phyloP scores from a whole-genome alignment of 108 stramenopile species.

The Nannochloropsis gaditana region DNA sequence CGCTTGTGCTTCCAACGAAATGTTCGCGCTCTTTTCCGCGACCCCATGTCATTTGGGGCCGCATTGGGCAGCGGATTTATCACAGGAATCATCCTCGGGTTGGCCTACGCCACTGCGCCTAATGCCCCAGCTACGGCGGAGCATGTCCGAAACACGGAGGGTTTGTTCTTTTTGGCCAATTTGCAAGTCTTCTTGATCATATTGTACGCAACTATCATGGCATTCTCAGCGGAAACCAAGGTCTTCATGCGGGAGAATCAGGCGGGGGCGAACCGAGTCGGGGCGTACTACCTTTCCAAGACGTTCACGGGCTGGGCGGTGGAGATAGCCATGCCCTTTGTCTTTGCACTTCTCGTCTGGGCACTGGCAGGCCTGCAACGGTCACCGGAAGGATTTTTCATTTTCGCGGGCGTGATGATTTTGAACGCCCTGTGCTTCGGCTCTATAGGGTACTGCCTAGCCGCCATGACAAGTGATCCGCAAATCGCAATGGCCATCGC shows the following conservation, averaged over 20 bases:
- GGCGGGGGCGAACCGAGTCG: neutral
- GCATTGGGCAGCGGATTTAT: neutral
- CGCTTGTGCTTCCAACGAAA: neutral
- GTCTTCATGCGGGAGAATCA: constrained; percentile 15
- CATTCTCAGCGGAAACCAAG: neutral
- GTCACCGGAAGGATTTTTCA: neutral
- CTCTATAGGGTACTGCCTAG: constrained; percentile 16
- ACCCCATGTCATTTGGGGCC: constrained; percentile 3
- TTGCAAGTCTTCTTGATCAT: neutral
- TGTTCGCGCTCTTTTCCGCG: constrained; percentile 6
- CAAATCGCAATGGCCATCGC: neutral
- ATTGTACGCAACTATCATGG: neutral
- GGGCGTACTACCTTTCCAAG: neutral
- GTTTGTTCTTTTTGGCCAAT: constrained; percentile 12
- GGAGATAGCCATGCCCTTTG: constrained; percentile 10
- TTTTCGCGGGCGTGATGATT: neutral
- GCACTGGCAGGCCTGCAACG: neutral
- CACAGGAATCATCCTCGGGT: neutral
- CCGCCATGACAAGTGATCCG: neutral
- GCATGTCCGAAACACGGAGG: neutral
- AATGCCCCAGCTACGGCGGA: neutral
- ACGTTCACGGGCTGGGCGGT: constrained; percentile 10
- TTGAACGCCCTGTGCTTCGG: constrained; percentile 20
- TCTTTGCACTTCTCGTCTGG: neutral
- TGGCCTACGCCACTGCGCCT: neutral